phyloP scores from a whole-genome alignment of 2,329 filamentous ascomycete species.

The Stagonosporopsis rhizophila region DNA sequence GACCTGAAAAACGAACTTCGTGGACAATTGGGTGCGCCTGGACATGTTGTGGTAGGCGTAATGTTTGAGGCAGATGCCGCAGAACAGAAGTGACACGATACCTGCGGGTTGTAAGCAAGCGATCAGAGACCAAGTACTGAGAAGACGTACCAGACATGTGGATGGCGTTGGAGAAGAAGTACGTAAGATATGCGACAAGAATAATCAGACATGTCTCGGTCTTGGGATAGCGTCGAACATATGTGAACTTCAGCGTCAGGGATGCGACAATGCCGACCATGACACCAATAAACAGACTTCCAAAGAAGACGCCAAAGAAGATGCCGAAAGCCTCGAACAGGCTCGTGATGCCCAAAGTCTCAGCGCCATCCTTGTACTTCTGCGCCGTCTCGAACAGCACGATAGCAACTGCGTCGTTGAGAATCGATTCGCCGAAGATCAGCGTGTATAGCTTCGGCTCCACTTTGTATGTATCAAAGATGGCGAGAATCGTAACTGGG shows the following conservation, averaged over 20 bases:
- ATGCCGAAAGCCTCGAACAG: conserved; percentile 91
- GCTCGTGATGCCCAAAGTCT: conserved; percentile 74
- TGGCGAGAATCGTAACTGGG: conserved; percentile 95
- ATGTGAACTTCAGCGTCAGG: conserved; percentile 90
- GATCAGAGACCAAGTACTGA: not conserved
- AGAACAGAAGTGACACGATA: conserved; percentile 96
- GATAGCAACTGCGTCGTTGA: conserved; percentile 98
- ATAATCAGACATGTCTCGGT: conserved; percentile 96
- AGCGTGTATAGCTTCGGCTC: conserved; percentile 98
- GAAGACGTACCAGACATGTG: conserved; percentile 83
- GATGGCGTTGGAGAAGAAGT: conserved; percentile 96
- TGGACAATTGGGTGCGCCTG: conserved; percentile 92
- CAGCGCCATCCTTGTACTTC: conserved; percentile 80
- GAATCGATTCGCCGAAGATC: conserved; percentile 97
- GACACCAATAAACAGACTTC: conserved; percentile 87
- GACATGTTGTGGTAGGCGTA: conserved; percentile 99
- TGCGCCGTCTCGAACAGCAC: conserved; percentile 98
- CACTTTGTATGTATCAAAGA: conserved; percentile 99
- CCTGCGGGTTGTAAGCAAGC: conserved; percentile 59
- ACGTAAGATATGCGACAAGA: conserved; percentile 92
- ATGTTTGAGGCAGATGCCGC: conserved; percentile 97
- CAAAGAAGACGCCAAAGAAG: conserved; percentile 96
- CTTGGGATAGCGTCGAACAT: conserved; percentile 89
- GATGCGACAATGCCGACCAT: conserved; percentile 87
- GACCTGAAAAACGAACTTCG: conserved; percentile 96